A percentile compares a stretch with the other conserved stretches of the same genome.
phyloP scores from a whole-genome alignment of 495 filamentous ascomycete genomes.

The Aspergillus conjunctus region DNA sequence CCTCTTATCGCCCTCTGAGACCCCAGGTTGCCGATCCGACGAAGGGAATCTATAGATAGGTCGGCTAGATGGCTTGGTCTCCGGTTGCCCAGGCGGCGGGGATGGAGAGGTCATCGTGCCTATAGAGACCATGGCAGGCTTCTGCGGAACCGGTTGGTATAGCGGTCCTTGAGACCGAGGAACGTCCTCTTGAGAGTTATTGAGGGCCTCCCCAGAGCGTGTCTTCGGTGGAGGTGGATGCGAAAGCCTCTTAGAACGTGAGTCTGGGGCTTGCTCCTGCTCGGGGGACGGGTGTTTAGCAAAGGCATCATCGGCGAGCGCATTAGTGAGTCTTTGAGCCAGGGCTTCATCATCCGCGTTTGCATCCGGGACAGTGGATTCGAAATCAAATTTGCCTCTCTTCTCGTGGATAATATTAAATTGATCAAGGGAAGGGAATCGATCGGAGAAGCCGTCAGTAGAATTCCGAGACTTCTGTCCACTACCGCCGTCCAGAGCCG shows the following conservation, averaged over 20 bases:
- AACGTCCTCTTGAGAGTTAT: slow-evolving; percentile 28
- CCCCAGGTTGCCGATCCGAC: slow-evolving; percentile 52
- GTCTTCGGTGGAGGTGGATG: slow-evolving; percentile 33
- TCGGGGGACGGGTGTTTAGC: slow-evolving; percentile 48
- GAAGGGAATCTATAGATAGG: slow-evolving; percentile 66
- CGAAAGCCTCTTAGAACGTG: slow-evolving; percentile 30
- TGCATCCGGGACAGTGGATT: slow-evolving; percentile 51
- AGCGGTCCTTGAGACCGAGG: slow-evolving; percentile 41
- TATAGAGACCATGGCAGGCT: slow-evolving; percentile 80
- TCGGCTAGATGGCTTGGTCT: slow-evolving; percentile 45
- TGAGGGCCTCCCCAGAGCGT: slow-evolving; percentile 19
- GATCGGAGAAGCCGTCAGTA: slow-evolving; percentile 76
- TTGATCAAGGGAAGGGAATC: slow-evolving; percentile 91
- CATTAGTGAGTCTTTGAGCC: slow-evolving; percentile 74
- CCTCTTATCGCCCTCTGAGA: slow-evolving; percentile 34
- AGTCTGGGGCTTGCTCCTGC: slow-evolving; percentile 26
- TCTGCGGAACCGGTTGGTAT: slow-evolving; percentile 61
- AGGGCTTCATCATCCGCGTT: slow-evolving; percentile 62
- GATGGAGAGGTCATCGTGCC: slow-evolving; percentile 88
- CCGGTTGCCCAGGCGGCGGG: slow-evolving; percentile 55
- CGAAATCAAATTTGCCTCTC: slow-evolving; percentile 87
- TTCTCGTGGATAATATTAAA: slow-evolving; percentile 88
- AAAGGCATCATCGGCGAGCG: slow-evolving; percentile 89
- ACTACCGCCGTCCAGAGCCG: slow-evolving; percentile 69
- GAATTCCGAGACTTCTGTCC: slow-evolving; percentile 51